Base-by-base conservation (phyloP, 176 grass and related monocot species). In the Cenchrus purpureus region DNA sequence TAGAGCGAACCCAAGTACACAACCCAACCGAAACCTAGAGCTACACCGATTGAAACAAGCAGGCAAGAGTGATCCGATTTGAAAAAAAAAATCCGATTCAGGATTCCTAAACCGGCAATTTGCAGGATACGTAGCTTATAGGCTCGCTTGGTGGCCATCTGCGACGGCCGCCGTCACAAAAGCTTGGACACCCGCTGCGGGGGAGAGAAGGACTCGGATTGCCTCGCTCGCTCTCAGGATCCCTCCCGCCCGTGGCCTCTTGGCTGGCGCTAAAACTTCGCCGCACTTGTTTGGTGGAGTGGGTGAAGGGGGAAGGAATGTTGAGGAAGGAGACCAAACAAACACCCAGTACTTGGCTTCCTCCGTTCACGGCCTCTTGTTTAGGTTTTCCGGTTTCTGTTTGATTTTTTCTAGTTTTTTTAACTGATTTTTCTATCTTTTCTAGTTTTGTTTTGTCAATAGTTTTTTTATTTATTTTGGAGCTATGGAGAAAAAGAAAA, bases 51-150 rank as follows among this genome's bases (percentile, higher is more conserved):
- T 87, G 75, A 40, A 88, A 71, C 32, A 73, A 71, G 49, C 68
- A 37, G 28, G 72, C 68, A 79, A 90, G 82, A 69, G 20, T 29
- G 75, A 90, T 28, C 62, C 55, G 32, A 51, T 45, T 70, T 55
- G 61, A 67, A 86, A 71, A 25, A 25, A 25, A 25, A 14, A 86
- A 12, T 48, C 49, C 13, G 82, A 90, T 75, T 86, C 25, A 13
- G 90, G 88, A 84, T 42, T 70, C 62, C 80, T 55, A 85, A 57
- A 83, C 16, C 32, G 32, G 48, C 5, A 11, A 64, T 71, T 52
- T 40, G 65, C 51, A 2, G 90, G 95, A 97, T 97, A 97, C 95
- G 95, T 54, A 97, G 90, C 84, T 97, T 97, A 85, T 89, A 97
- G 13, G 95, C 88, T 56, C 92, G 92, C 78, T 89, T 94, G 90